Evolutionary conservation across 306 rosid genomes (phyloP).

Genomic region (Ormosia semicastrata): DNA sequence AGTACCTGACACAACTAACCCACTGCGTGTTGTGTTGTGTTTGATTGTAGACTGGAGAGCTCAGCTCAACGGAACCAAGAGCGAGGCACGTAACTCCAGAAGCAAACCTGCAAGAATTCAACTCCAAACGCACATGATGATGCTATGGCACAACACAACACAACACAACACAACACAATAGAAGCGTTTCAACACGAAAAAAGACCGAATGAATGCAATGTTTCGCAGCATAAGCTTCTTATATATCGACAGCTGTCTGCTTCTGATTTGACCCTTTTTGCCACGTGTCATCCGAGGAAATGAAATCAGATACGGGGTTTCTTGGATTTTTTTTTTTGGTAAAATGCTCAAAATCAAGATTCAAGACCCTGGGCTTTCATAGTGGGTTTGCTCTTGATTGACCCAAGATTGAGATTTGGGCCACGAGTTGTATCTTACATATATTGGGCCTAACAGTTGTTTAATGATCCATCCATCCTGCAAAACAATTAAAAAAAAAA

Average conservation of each 20-base stretch:
- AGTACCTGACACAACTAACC: background rate
- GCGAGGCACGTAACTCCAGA: background rate
- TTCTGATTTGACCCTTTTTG: background rate
- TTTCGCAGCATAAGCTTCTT: background rate
- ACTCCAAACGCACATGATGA: background rate
- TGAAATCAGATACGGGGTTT: background rate
- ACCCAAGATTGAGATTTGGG: background rate
- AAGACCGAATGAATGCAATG: background rate
- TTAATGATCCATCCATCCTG: background rate
- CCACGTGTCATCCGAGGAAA: background rate
- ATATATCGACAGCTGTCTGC: constrained; percentile 10
- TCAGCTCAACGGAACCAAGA: background rate
- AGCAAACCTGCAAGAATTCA: background rate
- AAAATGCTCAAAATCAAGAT: background rate
- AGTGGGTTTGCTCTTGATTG: background rate
- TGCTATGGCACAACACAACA: background rate
- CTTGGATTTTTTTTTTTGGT: background rate
- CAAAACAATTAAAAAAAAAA: background rate
- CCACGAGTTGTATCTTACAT: background rate
- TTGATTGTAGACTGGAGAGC: background rate
- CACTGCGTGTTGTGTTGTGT: background rate
- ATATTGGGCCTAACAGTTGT: background rate
- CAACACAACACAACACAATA: background rate
- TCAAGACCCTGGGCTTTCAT: background rate
- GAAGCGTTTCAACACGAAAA: background rate